Evolutionary conservation across 805 yeast genomes (phyloP), one percentile per base, ranked within the genome.

Genomic region (Candida arabinofermentans): DNA sequence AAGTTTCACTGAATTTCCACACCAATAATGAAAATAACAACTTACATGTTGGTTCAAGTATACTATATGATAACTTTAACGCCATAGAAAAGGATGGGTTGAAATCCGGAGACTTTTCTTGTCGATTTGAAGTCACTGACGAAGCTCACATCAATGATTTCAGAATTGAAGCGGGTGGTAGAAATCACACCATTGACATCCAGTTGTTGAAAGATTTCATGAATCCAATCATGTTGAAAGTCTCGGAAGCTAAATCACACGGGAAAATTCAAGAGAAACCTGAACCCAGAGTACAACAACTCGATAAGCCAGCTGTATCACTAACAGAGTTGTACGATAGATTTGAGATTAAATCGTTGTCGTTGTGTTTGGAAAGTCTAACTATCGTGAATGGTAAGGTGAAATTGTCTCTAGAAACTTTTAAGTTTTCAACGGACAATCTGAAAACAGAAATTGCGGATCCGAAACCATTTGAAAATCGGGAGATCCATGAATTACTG

Each of bases 401-500:
- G 3, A 14, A 13, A 16, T 4, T 41, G 16, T 4, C 19, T 3
- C 14, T 48, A 10, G 49, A 44, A n/a, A 46, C 49, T 3, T 16
- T 42, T 18, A 47, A 42, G 22, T 26, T 48, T 17, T 35, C 47
- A 2, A 23, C 45, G 5, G 51, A 40, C 5, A 43, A 34, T 16
- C 32, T 48, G 22, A 36, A 27, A 12, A 24, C 29, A 19, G 43
- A 48, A 14, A 34, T 33, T 18, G 34, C 27, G 0, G 21, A 36
- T 18, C 37, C 34, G 19, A 30, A 30, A 21, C 14, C 24, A 7
- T 39, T 27, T 23, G 35, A 24, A 6, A 23, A 40, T 12, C n/a
- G 29, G 6, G 48, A 44, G 19, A 26, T 42, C 9, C 38, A 36
- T 37, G 53, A 47, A n/a, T 4, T 48, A 2, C 33, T 47, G 3